These are phyloP conservation scores for Xylaria telfairii DNA, from an alignment of 495 filamentous ascomycete genomes.

Conservation along the genomic window DNA sequence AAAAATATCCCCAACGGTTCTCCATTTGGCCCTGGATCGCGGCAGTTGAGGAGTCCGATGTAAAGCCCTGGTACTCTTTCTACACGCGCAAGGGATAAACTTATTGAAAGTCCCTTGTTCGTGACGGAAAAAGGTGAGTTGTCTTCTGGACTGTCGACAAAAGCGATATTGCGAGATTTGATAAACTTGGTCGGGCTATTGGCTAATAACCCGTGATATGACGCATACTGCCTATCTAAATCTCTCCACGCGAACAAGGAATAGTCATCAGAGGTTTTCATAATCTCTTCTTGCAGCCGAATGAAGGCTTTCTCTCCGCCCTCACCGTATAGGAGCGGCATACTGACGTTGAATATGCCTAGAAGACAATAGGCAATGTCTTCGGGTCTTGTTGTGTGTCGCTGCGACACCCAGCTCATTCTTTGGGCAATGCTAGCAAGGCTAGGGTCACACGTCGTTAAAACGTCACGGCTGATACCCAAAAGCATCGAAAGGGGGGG, in stretches of 20 bases:
- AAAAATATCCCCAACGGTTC: background rate
- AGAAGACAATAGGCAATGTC: conserved; percentile 31
- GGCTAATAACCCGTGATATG: background rate
- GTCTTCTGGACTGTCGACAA: background rate
- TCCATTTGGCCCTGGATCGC: background rate
- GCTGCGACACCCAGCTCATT: conserved; percentile 38
- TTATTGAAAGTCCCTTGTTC: background rate
- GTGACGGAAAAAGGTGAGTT: conserved; percentile 2
- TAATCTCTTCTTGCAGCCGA: conserved; percentile 28
- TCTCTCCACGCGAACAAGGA: conserved; percentile 26
- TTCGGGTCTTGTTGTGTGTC: conserved; percentile 31
- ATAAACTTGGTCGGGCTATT: background rate
- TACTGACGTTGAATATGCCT: conserved; percentile 28
- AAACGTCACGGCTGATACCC: background rate
- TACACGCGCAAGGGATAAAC: background rate
- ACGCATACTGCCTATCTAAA: background rate
- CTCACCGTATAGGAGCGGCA: conserved; percentile 27
- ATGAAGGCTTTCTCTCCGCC: conserved; percentile 18
- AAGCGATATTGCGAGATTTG: conserved; percentile 1
- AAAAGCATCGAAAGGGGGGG: background rate
- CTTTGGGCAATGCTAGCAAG: conserved; percentile 20
- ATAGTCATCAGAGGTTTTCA: conserved; percentile 17
- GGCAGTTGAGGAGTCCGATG: conserved; percentile 7
- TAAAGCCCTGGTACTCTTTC: background rate
- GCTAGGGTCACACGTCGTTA: background rate